phyloP scores from a whole-genome alignment of 2,329 filamentous ascomycete species.

The Ophiostoma perfectum region DNA sequence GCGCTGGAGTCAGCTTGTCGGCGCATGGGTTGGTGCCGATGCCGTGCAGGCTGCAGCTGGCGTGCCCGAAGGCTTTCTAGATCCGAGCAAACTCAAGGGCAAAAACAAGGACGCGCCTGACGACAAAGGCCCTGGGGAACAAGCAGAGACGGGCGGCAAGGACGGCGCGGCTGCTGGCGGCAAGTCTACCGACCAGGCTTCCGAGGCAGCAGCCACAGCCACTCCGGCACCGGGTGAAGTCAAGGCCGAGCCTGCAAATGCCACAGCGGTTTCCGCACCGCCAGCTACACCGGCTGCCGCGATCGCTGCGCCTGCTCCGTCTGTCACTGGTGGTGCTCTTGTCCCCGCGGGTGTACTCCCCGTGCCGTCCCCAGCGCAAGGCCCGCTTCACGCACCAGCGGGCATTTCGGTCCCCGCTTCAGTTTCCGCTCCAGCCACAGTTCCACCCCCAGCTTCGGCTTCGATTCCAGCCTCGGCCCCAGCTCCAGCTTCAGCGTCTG shows the following conservation, averaged over 20 bases:
- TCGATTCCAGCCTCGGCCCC: not conserved
- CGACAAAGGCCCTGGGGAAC: conserved; percentile 14
- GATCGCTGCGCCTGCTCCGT: no score
- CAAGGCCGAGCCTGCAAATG: not conserved
- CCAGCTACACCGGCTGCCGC: not conserved
- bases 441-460: not conserved
- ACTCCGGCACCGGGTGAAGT: not conserved
- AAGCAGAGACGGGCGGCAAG: not conserved
- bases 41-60: conserved; percentile 60
- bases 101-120: conserved; percentile 19
- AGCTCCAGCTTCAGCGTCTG: not conserved
- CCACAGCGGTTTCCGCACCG: not conserved
- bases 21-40: conserved; percentile 70
- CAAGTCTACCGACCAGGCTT: not conserved
- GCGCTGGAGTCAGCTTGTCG: conserved; percentile 74
- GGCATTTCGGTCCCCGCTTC: not conserved
- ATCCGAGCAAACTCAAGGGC: conserved; percentile 26
- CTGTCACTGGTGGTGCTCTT: not conserved
- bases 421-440: not conserved
- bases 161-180: not conserved
- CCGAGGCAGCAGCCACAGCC: not conserved
- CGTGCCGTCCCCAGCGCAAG: not conserved
- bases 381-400: not conserved
- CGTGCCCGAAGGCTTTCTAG: conserved; percentile 70
- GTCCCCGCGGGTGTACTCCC: not conserved